Percentiles rank a stretch among this genome's conserved stretches.
Conservation (phyloP, 345 rosid genomes). For the Salix viminalis region DNA sequence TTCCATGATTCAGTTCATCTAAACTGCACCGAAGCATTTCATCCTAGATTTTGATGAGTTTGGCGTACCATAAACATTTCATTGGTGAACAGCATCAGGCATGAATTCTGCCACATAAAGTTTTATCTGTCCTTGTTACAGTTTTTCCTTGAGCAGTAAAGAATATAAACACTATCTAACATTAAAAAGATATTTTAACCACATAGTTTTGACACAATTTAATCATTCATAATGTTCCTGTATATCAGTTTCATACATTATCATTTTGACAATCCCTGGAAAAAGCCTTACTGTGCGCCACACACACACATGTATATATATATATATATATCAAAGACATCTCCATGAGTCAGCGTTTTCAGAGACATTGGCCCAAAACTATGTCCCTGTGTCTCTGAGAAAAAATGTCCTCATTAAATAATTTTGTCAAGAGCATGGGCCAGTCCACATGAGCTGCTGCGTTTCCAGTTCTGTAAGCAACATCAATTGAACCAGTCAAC, state of each 20-base stretch:
- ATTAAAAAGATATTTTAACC: background rate
- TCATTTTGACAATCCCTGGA: constrained; percentile 3
- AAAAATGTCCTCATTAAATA: constrained; percentile 7
- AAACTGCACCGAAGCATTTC: background rate
- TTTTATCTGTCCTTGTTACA: no score
- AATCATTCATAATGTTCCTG: background rate
- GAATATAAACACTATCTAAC: no score
- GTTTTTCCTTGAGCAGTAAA: no score
- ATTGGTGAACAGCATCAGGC: background rate
- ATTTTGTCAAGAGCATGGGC: constrained; percentile 17
- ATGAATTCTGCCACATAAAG: background rate
- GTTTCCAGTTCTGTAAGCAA: background rate
- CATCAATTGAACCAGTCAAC: constrained; percentile 1
- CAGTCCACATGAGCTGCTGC: constrained; percentile 28
- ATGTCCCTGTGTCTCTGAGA: constrained; percentile 23
- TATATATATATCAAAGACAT: background rate
- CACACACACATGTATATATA: no score
- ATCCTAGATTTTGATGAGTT: background rate
- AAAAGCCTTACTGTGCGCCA: background rate
- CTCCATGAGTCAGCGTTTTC: constrained; percentile 6
- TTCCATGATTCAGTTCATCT: background rate
- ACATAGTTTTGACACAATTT: background rate
- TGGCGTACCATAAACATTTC: background rate
- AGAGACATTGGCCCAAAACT: constrained; percentile 16
- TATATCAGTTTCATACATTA: background rate